Evolutionary conservation across 73 alveolate species (phyloP).

Genomic region (Blepharisma stoltei): DNA sequence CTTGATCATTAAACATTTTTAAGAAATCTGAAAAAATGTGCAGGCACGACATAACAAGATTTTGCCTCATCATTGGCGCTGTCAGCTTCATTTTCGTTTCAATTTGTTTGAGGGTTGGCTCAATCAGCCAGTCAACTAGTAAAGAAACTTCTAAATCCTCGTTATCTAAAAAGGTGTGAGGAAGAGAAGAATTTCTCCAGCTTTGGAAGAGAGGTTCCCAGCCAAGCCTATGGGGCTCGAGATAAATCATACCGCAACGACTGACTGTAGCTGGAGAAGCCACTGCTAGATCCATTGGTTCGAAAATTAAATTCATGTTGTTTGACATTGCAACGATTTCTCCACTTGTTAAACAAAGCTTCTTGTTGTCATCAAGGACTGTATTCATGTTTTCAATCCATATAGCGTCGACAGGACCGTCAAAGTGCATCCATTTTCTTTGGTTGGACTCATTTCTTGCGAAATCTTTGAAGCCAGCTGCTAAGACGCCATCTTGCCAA

Average conservation of each 20-base stretch:
- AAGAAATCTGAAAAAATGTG: slow-evolving; percentile 70
- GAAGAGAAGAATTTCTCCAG: slow-evolving; percentile 86
- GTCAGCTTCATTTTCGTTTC: slow-evolving; percentile 58
- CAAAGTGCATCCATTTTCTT: slow-evolving; percentile 96
- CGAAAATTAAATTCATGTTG: slow-evolving; percentile 95
- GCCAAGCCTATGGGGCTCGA: slow-evolving; percentile 92
- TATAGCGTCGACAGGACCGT: slow-evolving; percentile 99
- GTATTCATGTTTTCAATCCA: slow-evolving; percentile 99
- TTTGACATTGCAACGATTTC: slow-evolving; percentile 93
- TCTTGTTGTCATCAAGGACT: slow-evolving; percentile 96
- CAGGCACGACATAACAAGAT: slow-evolving; percentile 52
- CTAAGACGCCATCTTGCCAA: slow-evolving; percentile 98
- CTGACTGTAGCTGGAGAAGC: slow-evolving; percentile 99
- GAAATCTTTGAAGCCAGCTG: slow-evolving; percentile 89
- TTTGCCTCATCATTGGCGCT: slow-evolving; percentile 78
- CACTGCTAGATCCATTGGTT: slow-evolving; percentile 98
- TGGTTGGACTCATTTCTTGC: slow-evolving; percentile 78
- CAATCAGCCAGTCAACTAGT: slow-evolving; percentile 71
- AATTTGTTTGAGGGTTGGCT: slow-evolving; percentile 63
- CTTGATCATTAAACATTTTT: slow-evolving; percentile 75
- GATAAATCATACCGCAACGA: slow-evolving; percentile 98
- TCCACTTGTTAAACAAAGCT: slow-evolving; percentile 95
- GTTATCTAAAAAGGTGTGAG: slow-evolving; percentile 65
- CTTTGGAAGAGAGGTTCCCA: slow-evolving; percentile 85
- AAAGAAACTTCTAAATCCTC: slow-evolving; percentile 73